A percentile compares a stretch with the other conserved stretches of the same genome.
Conservation (phyloP, 441 rosid genomes). For the Populus tomentosa region DNA sequence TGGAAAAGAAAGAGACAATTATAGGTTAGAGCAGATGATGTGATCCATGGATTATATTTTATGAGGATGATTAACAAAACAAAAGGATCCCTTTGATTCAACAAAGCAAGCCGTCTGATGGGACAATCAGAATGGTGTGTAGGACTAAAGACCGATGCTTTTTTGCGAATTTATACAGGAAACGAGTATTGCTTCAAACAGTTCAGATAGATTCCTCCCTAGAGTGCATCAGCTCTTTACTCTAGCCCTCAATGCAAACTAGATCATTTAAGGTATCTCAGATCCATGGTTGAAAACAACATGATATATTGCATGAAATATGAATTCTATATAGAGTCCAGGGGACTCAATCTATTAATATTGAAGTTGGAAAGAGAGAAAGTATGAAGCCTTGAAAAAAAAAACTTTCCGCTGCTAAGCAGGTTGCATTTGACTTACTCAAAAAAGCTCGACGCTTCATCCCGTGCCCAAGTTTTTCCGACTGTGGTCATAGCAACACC, state of each 20-base stretch:
- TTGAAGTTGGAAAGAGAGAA: neutral
- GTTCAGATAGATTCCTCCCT: too few relatives aligned
- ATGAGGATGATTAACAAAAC: neutral
- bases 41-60: neutral
- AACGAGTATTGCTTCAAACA: too few relatives aligned
- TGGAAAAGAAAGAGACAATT: neutral
- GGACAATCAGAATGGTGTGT: too few relatives aligned
- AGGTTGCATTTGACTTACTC: slow-evolving; percentile 33
- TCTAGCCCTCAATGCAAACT: too few relatives aligned
- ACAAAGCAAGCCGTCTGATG: too few relatives aligned
- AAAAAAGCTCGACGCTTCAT: slow-evolving; percentile 36
- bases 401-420: neutral
- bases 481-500: slow-evolving; percentile 68
- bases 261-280: neutral
- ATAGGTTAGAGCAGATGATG: neutral
- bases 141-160: too few relatives aligned
- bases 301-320: neutral
- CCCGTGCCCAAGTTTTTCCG: slow-evolving; percentile 59
- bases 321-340: too few relatives aligned
- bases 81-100: neutral
- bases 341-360: too few relatives aligned
- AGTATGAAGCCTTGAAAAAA: neutral
- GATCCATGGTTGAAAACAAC: neutral
- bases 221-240: too few relatives aligned
- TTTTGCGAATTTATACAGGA: too few relatives aligned